Evolutionary conservation across 768 basidiomycete genomes (phyloP).

Genomic region (Leucocoprinus birnbaumii): DNA sequence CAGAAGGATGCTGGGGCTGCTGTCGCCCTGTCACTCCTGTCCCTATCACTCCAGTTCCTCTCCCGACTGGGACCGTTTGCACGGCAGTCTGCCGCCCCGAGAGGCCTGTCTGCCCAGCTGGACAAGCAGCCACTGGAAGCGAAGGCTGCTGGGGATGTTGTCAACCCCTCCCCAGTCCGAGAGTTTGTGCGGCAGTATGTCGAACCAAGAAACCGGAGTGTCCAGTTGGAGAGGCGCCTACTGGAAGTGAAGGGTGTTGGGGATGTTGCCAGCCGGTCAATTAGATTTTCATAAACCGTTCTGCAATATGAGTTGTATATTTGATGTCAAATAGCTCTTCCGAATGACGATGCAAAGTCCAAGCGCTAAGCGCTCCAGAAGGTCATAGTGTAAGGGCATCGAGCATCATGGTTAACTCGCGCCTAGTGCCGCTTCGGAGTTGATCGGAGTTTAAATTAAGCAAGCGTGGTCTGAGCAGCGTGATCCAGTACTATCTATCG

Average conservation of each 20-base stretch:
- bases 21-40: background rate
- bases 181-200: background rate
- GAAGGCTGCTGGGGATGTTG: constrained; percentile 8
- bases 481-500: too few relatives aligned
- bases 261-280: constrained; percentile 8
- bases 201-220: background rate
- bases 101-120: background rate
- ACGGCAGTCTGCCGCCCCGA: background rate
- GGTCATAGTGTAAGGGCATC: too few relatives aligned
- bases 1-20: constrained; percentile 10
- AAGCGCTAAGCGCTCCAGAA: too few relatives aligned
- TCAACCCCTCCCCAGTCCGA: constrained; percentile 1
- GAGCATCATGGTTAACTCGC: too few relatives aligned
- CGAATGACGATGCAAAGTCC: too few relatives aligned
- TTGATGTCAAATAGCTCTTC: too few relatives aligned
- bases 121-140: background rate
- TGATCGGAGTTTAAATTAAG: too few relatives aligned
- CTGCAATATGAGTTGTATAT: too few relatives aligned
- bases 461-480: too few relatives aligned
- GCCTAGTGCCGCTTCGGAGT: too few relatives aligned
- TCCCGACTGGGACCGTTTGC: background rate
- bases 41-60: background rate
- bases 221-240: background rate
- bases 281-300: background rate
- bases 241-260: constrained; percentile 1